Evolutionary conservation across 2,329 filamentous ascomycete species (phyloP), one percentile per base, ranked within the genome.

Genomic region (Colletotrichum phormii): DNA sequence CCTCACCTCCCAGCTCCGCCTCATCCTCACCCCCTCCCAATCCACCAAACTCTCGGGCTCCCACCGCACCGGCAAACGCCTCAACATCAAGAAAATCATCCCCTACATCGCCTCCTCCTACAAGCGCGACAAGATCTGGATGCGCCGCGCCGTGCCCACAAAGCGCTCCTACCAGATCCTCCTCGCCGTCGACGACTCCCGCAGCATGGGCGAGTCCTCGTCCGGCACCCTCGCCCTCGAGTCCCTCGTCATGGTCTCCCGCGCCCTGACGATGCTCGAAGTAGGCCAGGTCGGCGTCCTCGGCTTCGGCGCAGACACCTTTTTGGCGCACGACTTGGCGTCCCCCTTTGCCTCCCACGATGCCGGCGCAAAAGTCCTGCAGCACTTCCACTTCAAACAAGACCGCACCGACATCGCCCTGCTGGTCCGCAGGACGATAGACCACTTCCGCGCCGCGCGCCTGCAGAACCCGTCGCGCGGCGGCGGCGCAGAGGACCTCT

Each of bases 41-140:
- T 95, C 96, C 1, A 98, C 97, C 49, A 99, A 98, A 80, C 93
- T 99, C 74, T 95, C 96, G 2, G 97, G 97, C 55, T 95, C 97
- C 77, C 98, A 97, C 89, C 94, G 97, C 77, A 99, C 97, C 0
- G 97, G 97, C 75, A 99, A 99, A 82, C 93, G 97, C 0, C 94
- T 99, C 78, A 99, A 98, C 84, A 98, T 99, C 86, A 98, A 98
- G 84, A 95, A 96, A 77, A 99, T 99, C 84, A 99, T 99, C 78
- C 97, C 97, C 0, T 99, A 99, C 85, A 98, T 99, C 77, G 97
- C 97, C 1, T 98, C 95, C 0, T 93, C 94, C 80, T 99, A 98
- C 89, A 98, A 98, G 87, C 94, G 97, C 73, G 97, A 99, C 89
- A 99, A 99, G 88, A 99, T 99, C 84, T 99, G 97, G 97, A 97